These are phyloP conservation scores for Cryptosporidium ryanae DNA, from an alignment of 169 alveolate species.

Conservation along the genomic window DNA sequence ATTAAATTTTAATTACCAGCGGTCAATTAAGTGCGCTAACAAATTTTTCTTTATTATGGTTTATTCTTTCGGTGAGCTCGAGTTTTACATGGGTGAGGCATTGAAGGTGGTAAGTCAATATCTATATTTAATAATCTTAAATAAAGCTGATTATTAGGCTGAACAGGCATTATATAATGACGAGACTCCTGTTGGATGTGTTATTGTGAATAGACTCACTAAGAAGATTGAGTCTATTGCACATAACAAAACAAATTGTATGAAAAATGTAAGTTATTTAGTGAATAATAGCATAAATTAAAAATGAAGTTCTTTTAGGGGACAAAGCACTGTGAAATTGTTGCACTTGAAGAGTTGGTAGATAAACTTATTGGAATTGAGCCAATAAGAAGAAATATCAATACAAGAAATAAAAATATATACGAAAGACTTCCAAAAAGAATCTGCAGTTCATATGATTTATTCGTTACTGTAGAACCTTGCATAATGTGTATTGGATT, in stretches of 20 bases:
- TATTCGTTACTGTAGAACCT: conserved; percentile 72
- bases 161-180: conserved; percentile 3
- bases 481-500: conserved; percentile 74
- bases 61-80: conserved; percentile 18
- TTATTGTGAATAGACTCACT: conserved; percentile 44
- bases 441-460: conserved; percentile 7
- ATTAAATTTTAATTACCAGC: too few relatives aligned
- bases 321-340: conserved; percentile 64
- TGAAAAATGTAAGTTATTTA: conserved; percentile 41
- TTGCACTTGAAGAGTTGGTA: conserved; percentile 39
- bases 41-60: conserved; percentile 1
- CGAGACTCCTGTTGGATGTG: conserved; percentile 70
- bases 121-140: not conserved
- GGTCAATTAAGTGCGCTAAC: too few relatives aligned
- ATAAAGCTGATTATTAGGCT: conserved; percentile 13
- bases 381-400: not conserved
- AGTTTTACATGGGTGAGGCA: conserved; percentile 37
- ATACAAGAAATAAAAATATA: not conserved
- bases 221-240: conserved; percentile 63
- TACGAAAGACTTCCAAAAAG: not conserved
- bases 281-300: not conserved
- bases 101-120: conserved; percentile 15
- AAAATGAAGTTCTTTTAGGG: conserved; percentile 17
- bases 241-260: conserved; percentile 56
- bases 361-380: conserved; percentile 1